phyloP scores from a whole-genome alignment of 768 basidiomycete genomes.

The Tylopilus plumbeoviolaceoides region DNA sequence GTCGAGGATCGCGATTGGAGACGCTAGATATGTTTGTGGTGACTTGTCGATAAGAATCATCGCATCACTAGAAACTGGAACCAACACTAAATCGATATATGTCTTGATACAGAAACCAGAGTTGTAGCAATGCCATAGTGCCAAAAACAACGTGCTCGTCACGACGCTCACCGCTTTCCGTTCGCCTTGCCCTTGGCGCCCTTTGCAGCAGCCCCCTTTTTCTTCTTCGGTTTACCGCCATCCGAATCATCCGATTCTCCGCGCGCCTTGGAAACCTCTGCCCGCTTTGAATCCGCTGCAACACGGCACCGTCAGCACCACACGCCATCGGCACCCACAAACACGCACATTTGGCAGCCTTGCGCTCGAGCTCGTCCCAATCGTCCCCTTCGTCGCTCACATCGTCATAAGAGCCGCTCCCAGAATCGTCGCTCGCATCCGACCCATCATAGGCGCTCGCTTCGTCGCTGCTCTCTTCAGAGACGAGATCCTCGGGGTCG shows the following conservation, averaged over 20 bases:
- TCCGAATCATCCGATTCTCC: slow-evolving; percentile 54
- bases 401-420: slow-evolving; percentile 57
- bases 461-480: slow-evolving; percentile 44
- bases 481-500: slow-evolving; percentile 40
- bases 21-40: too few species aligned
- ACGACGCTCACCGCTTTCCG: slow-evolving; percentile 32
- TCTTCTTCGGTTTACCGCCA: slow-evolving; percentile 46
- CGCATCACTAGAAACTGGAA: background rate
- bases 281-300: slow-evolving; percentile 49
- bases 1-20: too few species aligned
- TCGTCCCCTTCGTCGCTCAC: slow-evolving; percentile 82
- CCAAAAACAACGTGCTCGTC: background rate
- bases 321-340: background rate
- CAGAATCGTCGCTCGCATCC: slow-evolving; percentile 54
- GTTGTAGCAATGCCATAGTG: background rate
- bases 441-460: slow-evolving; percentile 55
- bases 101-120: background rate
- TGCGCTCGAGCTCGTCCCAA: slow-evolving; percentile 93
- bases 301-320: background rate
- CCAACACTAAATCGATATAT: background rate
- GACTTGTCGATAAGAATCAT: too few species aligned
- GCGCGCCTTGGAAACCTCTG: slow-evolving; percentile 34
- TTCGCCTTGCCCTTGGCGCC: slow-evolving; percentile 40
- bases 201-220: slow-evolving; percentile 26
- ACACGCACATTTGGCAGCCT: slow-evolving; percentile 77